These are phyloP conservation scores for Pisolithus albus DNA, from an alignment of 768 basidiomycete genomes.

Conservation along the genomic window DNA sequence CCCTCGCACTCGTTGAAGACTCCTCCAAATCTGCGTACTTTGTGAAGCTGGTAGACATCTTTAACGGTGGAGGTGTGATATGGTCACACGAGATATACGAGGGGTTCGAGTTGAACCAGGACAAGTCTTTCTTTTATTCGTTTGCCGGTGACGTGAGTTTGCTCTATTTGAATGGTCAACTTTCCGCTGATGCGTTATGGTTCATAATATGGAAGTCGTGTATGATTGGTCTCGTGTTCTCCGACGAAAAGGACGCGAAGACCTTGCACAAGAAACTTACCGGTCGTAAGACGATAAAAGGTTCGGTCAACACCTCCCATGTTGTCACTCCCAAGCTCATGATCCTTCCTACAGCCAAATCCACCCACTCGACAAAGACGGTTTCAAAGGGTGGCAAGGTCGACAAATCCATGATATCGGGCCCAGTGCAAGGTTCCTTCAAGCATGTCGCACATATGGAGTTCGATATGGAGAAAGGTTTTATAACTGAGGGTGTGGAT, in stretches of 20 bases:
- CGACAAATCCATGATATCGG: slow-evolving; percentile 90
- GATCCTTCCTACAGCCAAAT: slow-evolving; percentile 35
- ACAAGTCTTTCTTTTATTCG: slow-evolving; percentile 87
- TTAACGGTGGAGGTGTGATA: slow-evolving; percentile 77
- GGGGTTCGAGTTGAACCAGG: slow-evolving; percentile 72
- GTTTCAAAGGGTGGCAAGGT: slow-evolving; percentile 65
- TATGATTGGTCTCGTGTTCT: slow-evolving; percentile 88
- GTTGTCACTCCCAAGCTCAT: slow-evolving; percentile 3
- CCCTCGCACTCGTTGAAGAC: slow-evolving; percentile 65
- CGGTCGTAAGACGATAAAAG: slow-evolving; percentile 52
- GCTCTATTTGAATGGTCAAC: background rate
- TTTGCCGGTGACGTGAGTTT: slow-evolving; percentile 87
- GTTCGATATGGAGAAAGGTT: slow-evolving; percentile 81
- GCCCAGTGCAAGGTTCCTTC: slow-evolving; percentile 71
- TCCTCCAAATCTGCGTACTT: slow-evolving; percentile 46
- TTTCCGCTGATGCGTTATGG: background rate
- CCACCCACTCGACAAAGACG: slow-evolving; percentile 48
- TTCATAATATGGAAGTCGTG: slow-evolving; percentile 52
- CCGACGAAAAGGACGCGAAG: slow-evolving; percentile 79
- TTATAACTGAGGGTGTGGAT: slow-evolving; percentile 81
- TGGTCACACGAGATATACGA: slow-evolving; percentile 93
- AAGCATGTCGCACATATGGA: slow-evolving; percentile 94
- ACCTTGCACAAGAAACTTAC: slow-evolving; percentile 81
- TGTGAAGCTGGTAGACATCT: slow-evolving; percentile 79
- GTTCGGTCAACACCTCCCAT: slow-evolving; percentile 28